A percentile compares a stretch with the other conserved stretches of the same genome.
Evolutionary conservation across 1,284 basidiomycete genomes (phyloP).

Genomic region (Fistulinella cinereoalba): DNA sequence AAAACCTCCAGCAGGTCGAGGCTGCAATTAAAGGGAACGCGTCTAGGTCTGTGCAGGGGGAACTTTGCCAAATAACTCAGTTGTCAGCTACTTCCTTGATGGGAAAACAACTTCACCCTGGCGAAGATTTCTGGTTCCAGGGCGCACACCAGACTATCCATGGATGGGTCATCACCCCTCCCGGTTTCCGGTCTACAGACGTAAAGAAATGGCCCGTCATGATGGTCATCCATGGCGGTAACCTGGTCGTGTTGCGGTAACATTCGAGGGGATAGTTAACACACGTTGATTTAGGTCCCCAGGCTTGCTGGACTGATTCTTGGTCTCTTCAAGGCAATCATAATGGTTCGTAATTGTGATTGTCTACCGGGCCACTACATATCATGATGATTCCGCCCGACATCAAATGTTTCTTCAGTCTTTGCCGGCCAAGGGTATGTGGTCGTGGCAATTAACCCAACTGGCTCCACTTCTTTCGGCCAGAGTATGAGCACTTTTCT

Average conservation of each 20-base stretch:
- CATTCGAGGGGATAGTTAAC: not conserved
- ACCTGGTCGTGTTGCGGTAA: not conserved
- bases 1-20: slow-evolving; percentile 43
- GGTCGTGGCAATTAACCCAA: slow-evolving; percentile 82
- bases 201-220: slow-evolving; percentile 74
- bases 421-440: slow-evolving; percentile 85
- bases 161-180: slow-evolving; percentile 80
- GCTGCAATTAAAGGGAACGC: slow-evolving; percentile 35
- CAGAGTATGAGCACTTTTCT: slow-evolving; percentile 50
- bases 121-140: slow-evolving; percentile 83
- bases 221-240: slow-evolving; percentile 74
- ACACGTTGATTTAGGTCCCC: slow-evolving; percentile 49
- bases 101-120: slow-evolving; percentile 53
- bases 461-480: slow-evolving; percentile 85
- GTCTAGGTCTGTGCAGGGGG: slow-evolving; percentile 30
- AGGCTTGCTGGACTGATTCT: slow-evolving; percentile 77
- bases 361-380: no score
- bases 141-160: slow-evolving; percentile 77
- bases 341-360: slow-evolving; percentile 56
- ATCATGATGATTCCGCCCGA: no score
- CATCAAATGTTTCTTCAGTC: slow-evolving; percentile 39
- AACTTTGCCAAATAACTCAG: slow-evolving; percentile 53
- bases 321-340: slow-evolving; percentile 91
- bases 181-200: slow-evolving; percentile 63
- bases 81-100: slow-evolving; percentile 59